A percentile compares a stretch with the other conserved stretches of the same genome.
Conservation (phyloP, 1,139 yeast genomes). For the Yamadazyma blattariae region DNA sequence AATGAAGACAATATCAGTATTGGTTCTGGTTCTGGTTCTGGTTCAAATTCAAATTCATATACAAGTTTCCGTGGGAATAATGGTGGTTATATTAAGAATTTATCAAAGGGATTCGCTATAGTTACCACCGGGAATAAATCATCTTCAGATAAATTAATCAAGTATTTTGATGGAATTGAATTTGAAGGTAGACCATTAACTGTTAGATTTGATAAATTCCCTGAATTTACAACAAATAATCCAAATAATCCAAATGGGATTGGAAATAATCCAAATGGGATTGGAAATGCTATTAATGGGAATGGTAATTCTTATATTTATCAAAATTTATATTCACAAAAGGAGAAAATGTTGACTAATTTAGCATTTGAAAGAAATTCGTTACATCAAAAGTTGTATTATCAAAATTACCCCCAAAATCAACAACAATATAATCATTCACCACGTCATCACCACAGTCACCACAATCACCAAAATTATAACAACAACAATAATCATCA, state of each 20-base stretch:
- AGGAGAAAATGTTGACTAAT: conserved; percentile 17
- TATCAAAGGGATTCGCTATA: conserved; percentile 62
- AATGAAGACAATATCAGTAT: background rate
- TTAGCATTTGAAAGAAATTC: conserved; percentile 36
- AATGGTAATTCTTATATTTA: conserved; percentile 31
- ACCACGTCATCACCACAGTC: background rate
- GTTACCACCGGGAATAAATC: conserved; percentile 50
- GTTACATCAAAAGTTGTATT: conserved; percentile 34
- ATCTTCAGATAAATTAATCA: conserved; percentile 52
- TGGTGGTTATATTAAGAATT: conserved; percentile 6
- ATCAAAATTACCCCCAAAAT: conserved; percentile 15
- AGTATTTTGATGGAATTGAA: conserved; percentile 44
- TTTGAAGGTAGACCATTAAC: conserved; percentile 61
- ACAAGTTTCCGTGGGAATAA: too few relatives aligned
- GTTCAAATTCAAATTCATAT: background rate
- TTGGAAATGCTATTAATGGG: too few relatives aligned
- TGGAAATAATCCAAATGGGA: too few relatives aligned
- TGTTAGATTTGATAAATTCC: conserved; percentile 56
- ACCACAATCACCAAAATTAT: background rate
- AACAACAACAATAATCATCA: background rate
- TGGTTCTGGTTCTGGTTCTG: background rate
- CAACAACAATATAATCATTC: conserved; percentile 1
- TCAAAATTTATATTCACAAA: conserved; percentile 25
- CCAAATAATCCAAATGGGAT: too few relatives aligned
- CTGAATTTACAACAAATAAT: too few relatives aligned